Percentiles rank a stretch among this genome's conserved stretches.
These are phyloP conservation scores for Claviceps sp. DNA, from an alignment of 2,329 filamentous ascomycete genomes.

Conservation along the genomic window DNA sequence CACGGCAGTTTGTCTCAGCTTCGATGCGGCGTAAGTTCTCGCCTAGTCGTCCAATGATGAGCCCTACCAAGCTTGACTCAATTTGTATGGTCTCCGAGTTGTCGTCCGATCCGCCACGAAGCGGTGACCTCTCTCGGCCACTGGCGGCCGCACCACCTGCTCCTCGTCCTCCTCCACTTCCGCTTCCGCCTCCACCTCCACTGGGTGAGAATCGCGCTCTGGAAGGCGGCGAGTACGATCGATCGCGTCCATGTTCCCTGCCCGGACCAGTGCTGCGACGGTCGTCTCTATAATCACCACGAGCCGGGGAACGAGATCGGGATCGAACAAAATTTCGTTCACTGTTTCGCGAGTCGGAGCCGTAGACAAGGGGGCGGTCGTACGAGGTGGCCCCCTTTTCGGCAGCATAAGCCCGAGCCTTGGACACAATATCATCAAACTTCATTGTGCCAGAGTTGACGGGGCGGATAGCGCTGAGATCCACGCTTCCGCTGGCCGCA, in stretches of 20 bases:
- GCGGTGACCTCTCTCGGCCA: constrained; percentile 46
- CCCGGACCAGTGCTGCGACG: constrained; percentile 50
- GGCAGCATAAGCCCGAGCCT: constrained; percentile 68
- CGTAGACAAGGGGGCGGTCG: constrained; percentile 39
- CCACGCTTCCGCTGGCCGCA: constrained; percentile 60
- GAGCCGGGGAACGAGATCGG: constrained; percentile 61
- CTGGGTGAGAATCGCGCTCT: constrained; percentile 50
- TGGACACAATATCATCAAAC: constrained; percentile 72
- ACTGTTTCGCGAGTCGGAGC: constrained; percentile 19
- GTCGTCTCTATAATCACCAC: constrained; percentile 67
- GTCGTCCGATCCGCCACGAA: constrained; percentile 41
- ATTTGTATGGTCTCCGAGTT: constrained; percentile 74
- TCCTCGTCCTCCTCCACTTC: constrained; percentile 8
- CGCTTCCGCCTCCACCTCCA: constrained; percentile 29
- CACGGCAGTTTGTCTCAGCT: constrained; percentile 65
- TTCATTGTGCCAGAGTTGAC: constrained; percentile 70
- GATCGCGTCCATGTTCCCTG: constrained; percentile 41
- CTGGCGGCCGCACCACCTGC: constrained; percentile 23
- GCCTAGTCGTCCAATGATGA: constrained; percentile 83
- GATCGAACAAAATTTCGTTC: constrained; percentile 47
- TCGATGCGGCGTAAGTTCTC: constrained; percentile 83
- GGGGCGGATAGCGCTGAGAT: constrained; percentile 68
- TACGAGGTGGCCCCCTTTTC: constrained; percentile 60
- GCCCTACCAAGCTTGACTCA: constrained; percentile 72
- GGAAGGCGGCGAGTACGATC: constrained; percentile 56